These are phyloP conservation scores for Salvia hispanica DNA, from an alignment of 257 asterid species.

Conservation along the genomic window DNA sequence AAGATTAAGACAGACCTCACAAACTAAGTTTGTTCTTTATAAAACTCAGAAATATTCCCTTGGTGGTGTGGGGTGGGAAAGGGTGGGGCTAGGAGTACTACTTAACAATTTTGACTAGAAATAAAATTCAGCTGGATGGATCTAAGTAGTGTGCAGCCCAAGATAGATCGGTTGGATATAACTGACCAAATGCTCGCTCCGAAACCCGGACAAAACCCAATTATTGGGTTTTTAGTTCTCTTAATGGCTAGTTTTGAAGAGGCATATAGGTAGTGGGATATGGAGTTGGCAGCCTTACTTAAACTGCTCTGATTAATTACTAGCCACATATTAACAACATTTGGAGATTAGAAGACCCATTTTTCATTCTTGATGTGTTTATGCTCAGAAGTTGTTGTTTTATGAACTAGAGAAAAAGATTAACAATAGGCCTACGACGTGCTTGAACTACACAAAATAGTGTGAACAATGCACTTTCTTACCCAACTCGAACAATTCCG, in stretches of 20 bases:
- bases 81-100: not conserved
- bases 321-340: not conserved
- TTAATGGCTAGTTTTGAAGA: constrained; percentile 11
- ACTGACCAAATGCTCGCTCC: constrained; percentile 13
- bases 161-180: constrained; percentile 4
- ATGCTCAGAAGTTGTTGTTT: not conserved
- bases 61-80: constrained; percentile 21
- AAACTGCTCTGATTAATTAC: constrained; percentile 12
- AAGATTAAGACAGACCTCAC: constrained; percentile 39
- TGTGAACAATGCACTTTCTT: not conserved
- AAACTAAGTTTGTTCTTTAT: constrained; percentile 37
- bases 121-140: constrained; percentile 18
- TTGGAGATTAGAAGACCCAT: constrained; percentile 3
- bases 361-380: not conserved
- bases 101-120: constrained; percentile 27
- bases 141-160: constrained; percentile 35
- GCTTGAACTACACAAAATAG: not conserved
- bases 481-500: not conserved
- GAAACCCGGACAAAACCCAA: not conserved
- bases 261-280: constrained; percentile 1
- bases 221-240: constrained; percentile 23
- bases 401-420: not conserved
- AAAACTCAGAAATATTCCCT: constrained; percentile 46
- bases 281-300: constrained; percentile 8
- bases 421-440: not conserved